phyloP scores from a whole-genome alignment of 2,329 filamentous ascomycete genomes.

The Ceratocystis variospora region DNA sequence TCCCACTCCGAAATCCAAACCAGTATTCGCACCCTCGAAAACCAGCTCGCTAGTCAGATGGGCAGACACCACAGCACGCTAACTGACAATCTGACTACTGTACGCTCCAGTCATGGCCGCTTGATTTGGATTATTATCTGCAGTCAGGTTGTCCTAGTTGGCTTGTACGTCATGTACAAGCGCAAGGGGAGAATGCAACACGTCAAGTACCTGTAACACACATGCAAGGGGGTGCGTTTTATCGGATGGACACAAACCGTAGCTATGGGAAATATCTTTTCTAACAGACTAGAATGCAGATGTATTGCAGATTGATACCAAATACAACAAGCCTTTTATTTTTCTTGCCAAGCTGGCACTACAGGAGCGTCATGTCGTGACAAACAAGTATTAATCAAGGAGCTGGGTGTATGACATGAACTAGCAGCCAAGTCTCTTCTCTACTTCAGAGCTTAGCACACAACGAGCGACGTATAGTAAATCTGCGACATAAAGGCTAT shows the following conservation, averaged over 20 bases:
- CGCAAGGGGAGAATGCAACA: slow-evolving; percentile 57
- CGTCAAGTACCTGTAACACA: slow-evolving; percentile 73
- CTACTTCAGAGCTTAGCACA: too few relatives aligned
- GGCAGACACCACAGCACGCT: slow-evolving; percentile 37
- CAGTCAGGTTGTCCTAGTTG: slow-evolving; percentile 58
- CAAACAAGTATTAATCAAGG: background rate
- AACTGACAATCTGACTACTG: slow-evolving; percentile 35
- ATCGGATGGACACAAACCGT: background rate
- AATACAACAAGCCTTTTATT: background rate
- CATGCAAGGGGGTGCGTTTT: background rate
- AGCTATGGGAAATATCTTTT: background rate
- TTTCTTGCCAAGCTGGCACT: background rate
- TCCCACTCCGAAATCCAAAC: slow-evolving; percentile 41
- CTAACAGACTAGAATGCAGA: background rate
- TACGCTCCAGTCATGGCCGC: slow-evolving; percentile 36
- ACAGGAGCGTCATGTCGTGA: background rate
- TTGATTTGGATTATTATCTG: slow-evolving; percentile 58
- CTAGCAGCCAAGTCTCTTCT: background rate
- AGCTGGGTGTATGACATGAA: background rate
- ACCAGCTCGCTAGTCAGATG: slow-evolving; percentile 39
- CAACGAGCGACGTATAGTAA: too few relatives aligned
- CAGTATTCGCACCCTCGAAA: slow-evolving; percentile 39
- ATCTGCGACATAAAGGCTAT: background rate
- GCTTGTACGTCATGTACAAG: slow-evolving; percentile 66
- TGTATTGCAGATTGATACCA: background rate